Percentiles rank a stretch among this genome's conserved stretches.
phyloP scores from a whole-genome alignment of 1,139 yeast genomes.

The Pichia sorboxylosa region DNA sequence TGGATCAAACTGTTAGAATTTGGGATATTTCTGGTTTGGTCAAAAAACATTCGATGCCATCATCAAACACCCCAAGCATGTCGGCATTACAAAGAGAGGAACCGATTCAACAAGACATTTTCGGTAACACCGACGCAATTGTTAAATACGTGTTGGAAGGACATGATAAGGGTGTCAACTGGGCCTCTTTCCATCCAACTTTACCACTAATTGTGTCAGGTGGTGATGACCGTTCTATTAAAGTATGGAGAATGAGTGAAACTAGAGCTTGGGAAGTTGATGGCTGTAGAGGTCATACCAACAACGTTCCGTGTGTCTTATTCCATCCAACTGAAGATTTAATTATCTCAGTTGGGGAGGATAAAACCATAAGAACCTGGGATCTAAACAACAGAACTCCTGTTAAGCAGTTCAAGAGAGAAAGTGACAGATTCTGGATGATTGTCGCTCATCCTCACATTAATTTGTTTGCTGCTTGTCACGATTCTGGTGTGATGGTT shows the following conservation, averaged over 20 bases:
- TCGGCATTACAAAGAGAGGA: slow-evolving; percentile 35
- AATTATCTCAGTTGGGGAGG: slow-evolving; percentile 89
- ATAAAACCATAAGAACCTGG: slow-evolving; percentile 96
- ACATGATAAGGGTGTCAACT: slow-evolving; percentile 96
- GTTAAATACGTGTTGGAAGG: slow-evolving; percentile 96
- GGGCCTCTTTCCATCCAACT: slow-evolving; percentile 97
- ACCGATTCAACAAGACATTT: slow-evolving; percentile 78
- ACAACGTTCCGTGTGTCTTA: slow-evolving; percentile 77
- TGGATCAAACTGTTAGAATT: slow-evolving; percentile 97
- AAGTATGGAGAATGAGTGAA: slow-evolving; percentile 96
- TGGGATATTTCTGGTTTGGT: slow-evolving; percentile 97
- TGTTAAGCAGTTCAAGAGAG: slow-evolving; percentile 89
- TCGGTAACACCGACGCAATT: slow-evolving; percentile 87
- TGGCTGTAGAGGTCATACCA: slow-evolving; percentile 94
- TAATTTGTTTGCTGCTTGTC: slow-evolving; percentile 92
- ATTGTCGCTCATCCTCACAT: slow-evolving; percentile 80
- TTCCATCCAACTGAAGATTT: slow-evolving; percentile 93
- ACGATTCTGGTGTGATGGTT: slow-evolving; percentile 96
- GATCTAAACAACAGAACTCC: slow-evolving; percentile 90
- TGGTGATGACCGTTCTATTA: slow-evolving; percentile 91
- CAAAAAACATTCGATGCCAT: slow-evolving; percentile 88
- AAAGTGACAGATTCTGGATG: slow-evolving; percentile 90
- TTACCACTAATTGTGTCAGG: slow-evolving; percentile 91
- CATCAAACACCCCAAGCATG: slow-evolving; percentile 17
- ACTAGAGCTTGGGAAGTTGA: slow-evolving; percentile 99